Evolutionary conservation across 225 moss, liverwort and hornwort genomes (phyloP).

Genomic region (Polytrichum commune): DNA sequence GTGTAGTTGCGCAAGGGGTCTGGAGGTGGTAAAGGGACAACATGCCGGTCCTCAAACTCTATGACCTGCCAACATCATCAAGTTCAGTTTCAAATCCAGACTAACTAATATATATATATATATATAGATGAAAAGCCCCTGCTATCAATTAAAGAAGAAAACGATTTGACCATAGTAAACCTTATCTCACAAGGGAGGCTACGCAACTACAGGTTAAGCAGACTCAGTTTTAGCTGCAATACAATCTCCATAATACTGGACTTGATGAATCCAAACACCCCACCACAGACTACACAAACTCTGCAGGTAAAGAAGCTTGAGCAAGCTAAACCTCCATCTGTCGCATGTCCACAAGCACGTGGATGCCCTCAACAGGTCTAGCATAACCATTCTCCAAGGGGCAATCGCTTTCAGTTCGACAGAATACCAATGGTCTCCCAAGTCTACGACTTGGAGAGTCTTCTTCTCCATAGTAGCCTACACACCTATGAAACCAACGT

Average conservation of each 20-base stretch:
- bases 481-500: conserved; percentile 54
- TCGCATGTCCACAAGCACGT: conserved; percentile 86
- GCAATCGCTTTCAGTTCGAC: conserved; percentile 81
- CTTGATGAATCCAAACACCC: too few relatives aligned
- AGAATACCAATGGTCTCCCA: conserved; percentile 80
- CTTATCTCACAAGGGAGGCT: too few relatives aligned
- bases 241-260: too few relatives aligned
- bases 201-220: too few relatives aligned
- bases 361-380: conserved; percentile 90
- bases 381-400: conserved; percentile 97
- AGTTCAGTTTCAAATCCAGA: too few relatives aligned
- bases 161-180: too few relatives aligned
- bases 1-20: conserved; percentile 98
- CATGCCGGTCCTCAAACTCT: conserved; percentile 82
- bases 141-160: too few relatives aligned
- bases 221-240: too few relatives aligned
- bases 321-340: conserved; percentile 58
- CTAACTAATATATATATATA: too few relatives aligned
- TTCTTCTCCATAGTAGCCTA: conserved; percentile 87
- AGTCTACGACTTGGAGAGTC: conserved; percentile 89
- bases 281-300: too few relatives aligned
- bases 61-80: conserved; percentile 37
- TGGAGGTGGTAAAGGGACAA: conserved; percentile 86
- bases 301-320: neutral
- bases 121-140: too few relatives aligned